These are phyloP conservation scores for Mycena capillaripes DNA, from an alignment of 768 basidiomycete species.

Conservation along the genomic window DNA sequence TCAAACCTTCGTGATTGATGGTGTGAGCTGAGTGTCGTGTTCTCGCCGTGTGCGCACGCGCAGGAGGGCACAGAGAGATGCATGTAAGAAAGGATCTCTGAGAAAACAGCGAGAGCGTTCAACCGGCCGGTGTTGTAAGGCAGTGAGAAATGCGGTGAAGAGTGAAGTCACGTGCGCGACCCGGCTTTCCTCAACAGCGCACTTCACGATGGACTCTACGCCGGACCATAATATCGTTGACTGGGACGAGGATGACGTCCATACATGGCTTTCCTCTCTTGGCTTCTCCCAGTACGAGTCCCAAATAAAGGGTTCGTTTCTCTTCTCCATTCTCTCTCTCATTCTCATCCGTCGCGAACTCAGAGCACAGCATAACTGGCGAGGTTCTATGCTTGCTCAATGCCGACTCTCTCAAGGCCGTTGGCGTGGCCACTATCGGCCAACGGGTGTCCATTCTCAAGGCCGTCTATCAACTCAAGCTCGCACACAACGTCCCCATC, in stretches of 20 bases:
- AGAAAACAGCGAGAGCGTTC: too few relatives aligned
- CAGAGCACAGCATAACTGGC: constrained; percentile 94
- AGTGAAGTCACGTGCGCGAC: too few relatives aligned
- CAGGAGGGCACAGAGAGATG: too few relatives aligned
- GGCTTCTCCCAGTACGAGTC: constrained; percentile 90
- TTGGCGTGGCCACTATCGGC: constrained; percentile 92
- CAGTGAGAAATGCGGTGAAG: too few relatives aligned
- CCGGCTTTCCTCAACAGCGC: too few relatives aligned
- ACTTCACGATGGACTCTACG: constrained; percentile 15
- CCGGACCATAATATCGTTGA: constrained; percentile 57
- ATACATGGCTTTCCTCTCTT: constrained; percentile 80
- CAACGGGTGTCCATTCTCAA: constrained; percentile 94
- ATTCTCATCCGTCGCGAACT: constrained; percentile 32
- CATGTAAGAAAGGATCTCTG: too few relatives aligned
- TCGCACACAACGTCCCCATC: constrained; percentile 85
- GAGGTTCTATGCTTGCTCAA: constrained; percentile 90
- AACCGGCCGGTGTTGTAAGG: too few relatives aligned
- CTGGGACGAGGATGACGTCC: constrained; percentile 86
- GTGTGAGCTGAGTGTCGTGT: too few relatives aligned
- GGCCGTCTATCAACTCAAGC: constrained; percentile 91
- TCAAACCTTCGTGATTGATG: too few relatives aligned
- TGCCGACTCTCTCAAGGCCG: constrained; percentile 85
- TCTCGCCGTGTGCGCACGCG: too few relatives aligned
- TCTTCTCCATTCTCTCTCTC: constrained; percentile 22
- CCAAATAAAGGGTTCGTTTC: constrained; percentile 79